Base-by-base conservation (phyloP, 345 rosid species). In the Populus simonii region DNA sequence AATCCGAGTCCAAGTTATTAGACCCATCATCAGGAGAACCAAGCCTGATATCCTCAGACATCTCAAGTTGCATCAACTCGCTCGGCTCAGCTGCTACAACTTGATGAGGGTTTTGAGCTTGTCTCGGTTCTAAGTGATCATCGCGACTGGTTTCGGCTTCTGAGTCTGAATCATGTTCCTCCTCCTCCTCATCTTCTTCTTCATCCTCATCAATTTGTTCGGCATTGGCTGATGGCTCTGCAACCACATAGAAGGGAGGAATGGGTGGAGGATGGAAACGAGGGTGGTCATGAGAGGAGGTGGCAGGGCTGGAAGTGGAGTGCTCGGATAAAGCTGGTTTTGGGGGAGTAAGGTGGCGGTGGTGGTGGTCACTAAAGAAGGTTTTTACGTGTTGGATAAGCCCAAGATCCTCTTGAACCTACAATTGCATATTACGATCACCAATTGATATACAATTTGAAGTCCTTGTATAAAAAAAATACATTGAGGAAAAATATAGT, bases 21-120 rank as follows among this genome's bases (percentile, higher is more conserved):
- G 97, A 93, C 65, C 85, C 89, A 12, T 92, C 95, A 53, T 92
- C 94, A 0, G 95, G 98, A 11, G 98, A 93, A 15, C 97, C 95
- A 47, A 90, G 79, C 79, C 92, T 86, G 70, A 93, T 89, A 66
- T 89, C 97, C 78, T 90, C 97, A 4, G 98, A 92, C 95, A 92
- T 90, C 66, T 90, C 96, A 66, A 92, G 74, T 76, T 87, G 92
- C 92, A 89, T 88, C 11, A 89, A 85, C 83, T 91, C 92, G 76
- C 86, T 90, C 45, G 89, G 92, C 83, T 91, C 92, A 0, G 87
- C 85, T 6, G 76, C 75, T 0, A 83, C 75, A 39, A 35, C 83
- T 1, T 67, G 85, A 16, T 45, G 75, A 12, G 76, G 74, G 76
- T 61, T 74, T 57, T 76, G 87, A 23, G 68, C 72, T 2, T 72